phyloP scores from a whole-genome alignment of 2,329 filamentous ascomycete species.

The Apiospora malaysiana region DNA sequence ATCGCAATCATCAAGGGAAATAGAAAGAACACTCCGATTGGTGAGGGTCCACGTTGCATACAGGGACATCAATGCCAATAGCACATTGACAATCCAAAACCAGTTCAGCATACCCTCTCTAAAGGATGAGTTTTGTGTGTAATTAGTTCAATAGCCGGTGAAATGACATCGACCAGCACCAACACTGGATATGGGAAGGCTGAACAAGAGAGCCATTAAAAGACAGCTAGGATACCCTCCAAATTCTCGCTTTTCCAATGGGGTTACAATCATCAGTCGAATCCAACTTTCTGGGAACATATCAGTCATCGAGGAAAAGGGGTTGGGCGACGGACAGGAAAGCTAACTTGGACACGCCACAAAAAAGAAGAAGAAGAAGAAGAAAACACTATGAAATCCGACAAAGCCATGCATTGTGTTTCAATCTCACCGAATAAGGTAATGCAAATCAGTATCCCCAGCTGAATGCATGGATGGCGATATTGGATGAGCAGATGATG shows the following conservation, averaged over 20 bases:
- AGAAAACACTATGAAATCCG: not conserved
- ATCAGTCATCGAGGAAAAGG: not conserved
- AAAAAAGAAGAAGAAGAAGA: too few species aligned
- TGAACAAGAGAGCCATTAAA: too few species aligned
- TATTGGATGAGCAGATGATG: slow-evolving; percentile 14
- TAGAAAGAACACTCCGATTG: too few species aligned
- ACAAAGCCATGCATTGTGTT: not conserved
- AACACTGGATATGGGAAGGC: too few species aligned
- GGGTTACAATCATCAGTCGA: not conserved
- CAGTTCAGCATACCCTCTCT: too few species aligned
- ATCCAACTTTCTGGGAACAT: not conserved
- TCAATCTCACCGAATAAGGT: not conserved
- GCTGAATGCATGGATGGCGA: not conserved
- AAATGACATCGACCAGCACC: too few species aligned
- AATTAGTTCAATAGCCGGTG: not conserved
- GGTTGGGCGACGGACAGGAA: not conserved
- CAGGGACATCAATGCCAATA: too few species aligned
- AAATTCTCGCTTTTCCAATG: not conserved
- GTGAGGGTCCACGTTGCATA: too few species aligned
- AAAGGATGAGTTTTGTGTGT: too few species aligned
- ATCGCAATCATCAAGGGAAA: too few species aligned
- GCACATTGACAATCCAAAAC: too few species aligned
- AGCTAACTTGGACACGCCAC: not conserved
- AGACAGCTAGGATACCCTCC: too few species aligned
- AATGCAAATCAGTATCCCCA: not conserved